Percentiles rank a stretch among this genome's conserved stretches.
Evolutionary conservation across 495 filamentous ascomycete genomes (phyloP).

Genomic region (Penicillium lagena): DNA sequence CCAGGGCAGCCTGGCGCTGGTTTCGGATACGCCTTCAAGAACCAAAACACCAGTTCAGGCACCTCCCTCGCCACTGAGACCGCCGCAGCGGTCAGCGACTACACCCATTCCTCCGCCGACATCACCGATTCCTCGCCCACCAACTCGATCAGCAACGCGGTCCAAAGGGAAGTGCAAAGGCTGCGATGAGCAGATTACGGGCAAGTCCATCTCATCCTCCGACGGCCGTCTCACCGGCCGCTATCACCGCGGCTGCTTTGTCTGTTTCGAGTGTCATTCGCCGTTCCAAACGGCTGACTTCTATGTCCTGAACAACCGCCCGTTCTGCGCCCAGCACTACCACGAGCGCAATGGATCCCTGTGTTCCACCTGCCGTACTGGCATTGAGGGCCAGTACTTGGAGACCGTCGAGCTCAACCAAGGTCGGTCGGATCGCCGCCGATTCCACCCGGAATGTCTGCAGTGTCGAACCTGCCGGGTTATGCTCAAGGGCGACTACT

Average conservation of each 20-base stretch:
- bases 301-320: conserved; percentile 80
- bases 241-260: conserved; percentile 92
- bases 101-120: conserved; percentile 20
- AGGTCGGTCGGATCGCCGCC: conserved; percentile 50
- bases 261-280: conserved; percentile 74
- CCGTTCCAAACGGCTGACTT: conserved; percentile 88
- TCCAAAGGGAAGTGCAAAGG: conserved; percentile 76
- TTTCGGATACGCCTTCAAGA: conserved; percentile 20
- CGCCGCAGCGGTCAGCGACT: conserved; percentile 19
- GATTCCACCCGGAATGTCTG: conserved; percentile 85
- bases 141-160: conserved; percentile 24
- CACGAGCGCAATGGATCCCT: conserved; percentile 84
- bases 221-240: conserved; percentile 90
- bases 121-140: conserved; percentile 12
- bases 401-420: conserved; percentile 54
- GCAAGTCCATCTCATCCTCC: conserved; percentile 89
- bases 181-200: conserved; percentile 70
- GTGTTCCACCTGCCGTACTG: conserved; percentile 69
- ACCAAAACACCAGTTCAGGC: background rate
- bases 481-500: conserved; percentile 62
- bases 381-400: conserved; percentile 94
- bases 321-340: conserved; percentile 90
- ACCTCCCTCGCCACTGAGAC: conserved; percentile 11
- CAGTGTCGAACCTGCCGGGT: conserved; percentile 56
- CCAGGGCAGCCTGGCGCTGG: conserved; percentile 33